These are phyloP conservation scores for Stylonectria norvegica DNA, from an alignment of 2,329 filamentous ascomycete species.

Conservation along the genomic window DNA sequence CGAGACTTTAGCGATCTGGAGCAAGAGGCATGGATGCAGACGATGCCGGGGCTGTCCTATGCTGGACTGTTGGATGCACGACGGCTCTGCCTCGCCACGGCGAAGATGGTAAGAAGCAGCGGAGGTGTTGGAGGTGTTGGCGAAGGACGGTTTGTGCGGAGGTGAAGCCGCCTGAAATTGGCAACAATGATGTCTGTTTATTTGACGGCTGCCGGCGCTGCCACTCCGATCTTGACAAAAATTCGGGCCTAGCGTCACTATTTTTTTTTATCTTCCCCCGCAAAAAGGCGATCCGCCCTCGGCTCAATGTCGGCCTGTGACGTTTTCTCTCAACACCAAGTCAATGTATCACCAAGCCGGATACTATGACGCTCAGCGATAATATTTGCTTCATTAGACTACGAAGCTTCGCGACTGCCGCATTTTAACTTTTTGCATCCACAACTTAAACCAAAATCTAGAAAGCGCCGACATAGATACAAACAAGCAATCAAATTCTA, in stretches of 20 bases:
- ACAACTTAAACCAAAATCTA: too few species aligned
- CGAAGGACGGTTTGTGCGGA: slow-evolving; percentile 6
- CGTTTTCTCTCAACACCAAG: too few species aligned
- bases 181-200: slow-evolving; percentile 24
- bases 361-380: too few species aligned
- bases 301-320: too few species aligned
- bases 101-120: not conserved
- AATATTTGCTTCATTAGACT: too few species aligned
- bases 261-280: slow-evolving; percentile 24
- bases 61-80: slow-evolving; percentile 11
- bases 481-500: too few species aligned
- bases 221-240: slow-evolving; percentile 22
- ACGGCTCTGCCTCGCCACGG: not conserved
- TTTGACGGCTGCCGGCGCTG: slow-evolving; percentile 26
- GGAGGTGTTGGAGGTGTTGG: not conserved
- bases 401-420: too few species aligned
- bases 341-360: too few species aligned
- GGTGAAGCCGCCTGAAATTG: slow-evolving; percentile 3
- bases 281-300: too few species aligned
- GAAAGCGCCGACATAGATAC: too few species aligned
- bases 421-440: too few species aligned
- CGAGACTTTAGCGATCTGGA: slow-evolving; percentile 30
- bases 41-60: slow-evolving; percentile 15
- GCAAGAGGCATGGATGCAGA: slow-evolving; percentile 32
- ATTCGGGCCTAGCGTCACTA: slow-evolving; percentile 30